Conservation (phyloP, 78 protist genomes). For the Dictyostelium discoideum region DNA sequence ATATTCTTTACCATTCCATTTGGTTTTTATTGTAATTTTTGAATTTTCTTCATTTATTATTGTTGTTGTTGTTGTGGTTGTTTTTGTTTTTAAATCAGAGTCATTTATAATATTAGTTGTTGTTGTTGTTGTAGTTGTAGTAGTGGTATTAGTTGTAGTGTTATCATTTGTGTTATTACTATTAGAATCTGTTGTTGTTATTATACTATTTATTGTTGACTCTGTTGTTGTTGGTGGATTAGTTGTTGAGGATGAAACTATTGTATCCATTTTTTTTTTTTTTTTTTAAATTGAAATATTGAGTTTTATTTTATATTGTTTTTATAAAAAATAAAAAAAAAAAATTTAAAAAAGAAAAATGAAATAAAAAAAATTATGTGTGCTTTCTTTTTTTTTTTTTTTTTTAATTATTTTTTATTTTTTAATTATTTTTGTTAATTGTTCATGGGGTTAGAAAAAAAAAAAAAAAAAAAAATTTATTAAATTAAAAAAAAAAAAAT, state of each 20-base stretch:
- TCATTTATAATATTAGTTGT: background rate
- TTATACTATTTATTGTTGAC: background rate
- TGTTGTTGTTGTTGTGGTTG: slow-evolving; percentile 9
- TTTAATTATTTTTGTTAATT: too few species aligned
- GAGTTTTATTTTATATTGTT: background rate
- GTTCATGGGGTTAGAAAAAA: too few species aligned
- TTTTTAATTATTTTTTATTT: too few species aligned
- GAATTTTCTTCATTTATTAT: slow-evolving; percentile 1
- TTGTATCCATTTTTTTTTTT: background rate
- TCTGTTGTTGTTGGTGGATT: background rate
- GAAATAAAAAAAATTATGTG: too few species aligned
- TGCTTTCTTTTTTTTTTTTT: too few species aligned
- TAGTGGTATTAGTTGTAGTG: slow-evolving; percentile 5
- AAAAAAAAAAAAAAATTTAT: too few species aligned
- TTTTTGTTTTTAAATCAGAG: background rate
- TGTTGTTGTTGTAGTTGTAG: slow-evolving; percentile 6
- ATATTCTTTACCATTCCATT: slow-evolving; percentile 78
- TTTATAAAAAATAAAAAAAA: background rate
- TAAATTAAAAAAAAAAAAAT: background rate
- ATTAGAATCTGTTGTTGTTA: background rate
- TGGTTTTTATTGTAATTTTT: slow-evolving; percentile 14
- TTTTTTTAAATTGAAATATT: too few species aligned
- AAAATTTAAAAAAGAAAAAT: background rate
- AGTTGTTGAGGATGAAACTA: background rate
- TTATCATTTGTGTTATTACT: background rate